Conservation (phyloP, 2,329 filamentous ascomycete species). For the Chaetomium sp. region DNA sequence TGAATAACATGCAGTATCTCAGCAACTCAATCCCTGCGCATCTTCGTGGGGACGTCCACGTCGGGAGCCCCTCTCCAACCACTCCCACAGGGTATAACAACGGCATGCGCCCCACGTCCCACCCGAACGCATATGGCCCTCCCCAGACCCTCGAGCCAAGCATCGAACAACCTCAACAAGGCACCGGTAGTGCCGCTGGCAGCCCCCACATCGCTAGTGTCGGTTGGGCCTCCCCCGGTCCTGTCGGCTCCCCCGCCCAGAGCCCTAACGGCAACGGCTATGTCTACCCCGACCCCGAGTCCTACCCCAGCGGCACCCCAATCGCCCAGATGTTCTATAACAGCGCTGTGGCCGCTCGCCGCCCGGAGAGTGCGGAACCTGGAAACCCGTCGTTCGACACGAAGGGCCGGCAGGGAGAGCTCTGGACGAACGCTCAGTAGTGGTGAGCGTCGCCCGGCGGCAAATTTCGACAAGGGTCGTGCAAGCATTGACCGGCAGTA, state of each 20-base stretch:
- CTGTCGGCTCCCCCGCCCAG: conserved; percentile 66
- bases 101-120: conserved; percentile 68
- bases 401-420: conserved; percentile 50
- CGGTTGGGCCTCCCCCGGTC: conserved; percentile 81
- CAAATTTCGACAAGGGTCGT: neutral
- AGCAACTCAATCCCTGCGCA: conserved; percentile 76
- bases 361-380: conserved; percentile 70
- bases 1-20: conserved; percentile 68
- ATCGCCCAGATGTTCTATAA: conserved; percentile 68
- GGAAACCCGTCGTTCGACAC: conserved; percentile 51
- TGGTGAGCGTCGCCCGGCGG: neutral
- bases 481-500: neutral
- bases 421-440: conserved; percentile 47
- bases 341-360: conserved; percentile 56
- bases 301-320: conserved; percentile 53
- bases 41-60: conserved; percentile 67
- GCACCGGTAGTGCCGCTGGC: conserved; percentile 62
- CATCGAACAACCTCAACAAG: conserved; percentile 64
- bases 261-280: conserved; percentile 55
- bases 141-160: conserved; percentile 81
- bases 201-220: conserved; percentile 80
- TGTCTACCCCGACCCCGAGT: conserved; percentile 78
- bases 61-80: conserved; percentile 64
- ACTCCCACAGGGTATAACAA: conserved; percentile 54
- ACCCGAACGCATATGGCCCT: conserved; percentile 76